Conservation (phyloP, 2,329 filamentous ascomycete genomes). For the Didymella exigua region DNA sequence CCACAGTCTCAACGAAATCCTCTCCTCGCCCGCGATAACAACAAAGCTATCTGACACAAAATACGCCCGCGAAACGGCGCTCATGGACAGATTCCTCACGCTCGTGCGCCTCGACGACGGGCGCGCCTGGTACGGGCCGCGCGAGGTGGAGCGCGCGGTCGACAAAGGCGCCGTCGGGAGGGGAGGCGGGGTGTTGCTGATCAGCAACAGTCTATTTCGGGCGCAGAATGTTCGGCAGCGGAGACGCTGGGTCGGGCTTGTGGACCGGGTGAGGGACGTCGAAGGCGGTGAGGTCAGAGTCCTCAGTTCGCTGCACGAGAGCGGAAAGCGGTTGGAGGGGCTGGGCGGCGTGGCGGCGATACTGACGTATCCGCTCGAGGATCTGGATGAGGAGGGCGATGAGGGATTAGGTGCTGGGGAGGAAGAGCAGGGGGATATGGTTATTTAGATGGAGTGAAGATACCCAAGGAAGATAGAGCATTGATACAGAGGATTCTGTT, state of each 20-base stretch:
- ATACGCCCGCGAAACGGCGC: conserved; percentile 79
- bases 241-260: conserved; percentile 80
- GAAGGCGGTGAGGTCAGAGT: conserved; percentile 87
- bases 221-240: conserved; percentile 78
- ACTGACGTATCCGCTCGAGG: conserved; percentile 83
- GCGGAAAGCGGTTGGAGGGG: conserved; percentile 81
- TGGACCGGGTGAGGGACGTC: conserved; percentile 80
- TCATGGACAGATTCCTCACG: conserved; percentile 84
- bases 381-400: conserved; percentile 70
- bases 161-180: conserved; percentile 86
- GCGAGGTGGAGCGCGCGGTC: conserved; percentile 81
- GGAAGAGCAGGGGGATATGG: conserved; percentile 30
- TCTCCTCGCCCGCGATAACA: conserved; percentile 79
- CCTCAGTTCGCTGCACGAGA: conserved; percentile 93
- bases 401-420: conserved; percentile 44
- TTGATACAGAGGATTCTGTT: no score
- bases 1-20: conserved; percentile 84
- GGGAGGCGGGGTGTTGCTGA: conserved; percentile 81
- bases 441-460: conserved; percentile 23
- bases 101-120: conserved; percentile 83
- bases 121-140: conserved; percentile 86
- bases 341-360: conserved; percentile 89
- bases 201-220: conserved; percentile 87
- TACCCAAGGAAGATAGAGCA: not conserved
- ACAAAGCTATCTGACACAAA: conserved; percentile 83